Evolutionary conservation across 1,139 yeast species (phyloP).

Genomic region (Casaregolazyma lundiana): DNA sequence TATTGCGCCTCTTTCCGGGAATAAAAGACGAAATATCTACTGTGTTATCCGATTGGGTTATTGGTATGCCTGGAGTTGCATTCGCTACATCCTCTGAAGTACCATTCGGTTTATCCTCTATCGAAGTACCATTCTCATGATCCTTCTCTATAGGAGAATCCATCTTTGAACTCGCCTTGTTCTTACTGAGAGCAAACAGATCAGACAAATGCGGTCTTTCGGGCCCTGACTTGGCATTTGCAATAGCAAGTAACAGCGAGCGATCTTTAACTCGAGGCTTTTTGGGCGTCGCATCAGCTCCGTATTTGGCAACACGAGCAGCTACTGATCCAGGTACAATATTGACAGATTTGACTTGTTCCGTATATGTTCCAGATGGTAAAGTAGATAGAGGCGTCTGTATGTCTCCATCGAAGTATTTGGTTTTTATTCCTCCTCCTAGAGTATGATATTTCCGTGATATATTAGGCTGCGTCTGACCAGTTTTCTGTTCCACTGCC

Average conservation of each 20-base stretch:
- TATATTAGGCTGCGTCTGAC: conserved; percentile 6
- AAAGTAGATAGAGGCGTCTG: conserved; percentile 10
- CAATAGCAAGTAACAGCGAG: conserved; percentile 9
- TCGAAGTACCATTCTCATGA: neutral
- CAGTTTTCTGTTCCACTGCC: neutral
- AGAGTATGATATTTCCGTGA: conserved; percentile 19
- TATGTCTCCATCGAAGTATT: conserved; percentile 26
- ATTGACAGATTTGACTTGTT: conserved; percentile 12
- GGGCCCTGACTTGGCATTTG: neutral
- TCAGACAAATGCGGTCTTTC: neutral
- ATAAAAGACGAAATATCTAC: conserved; percentile 4
- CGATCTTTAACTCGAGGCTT: conserved; percentile 7
- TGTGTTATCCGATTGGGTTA: neutral
- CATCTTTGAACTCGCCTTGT: neutral
- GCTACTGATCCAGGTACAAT: conserved; percentile 27
- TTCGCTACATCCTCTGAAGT: neutral
- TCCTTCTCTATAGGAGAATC: neutral
- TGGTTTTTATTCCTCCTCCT: conserved; percentile 25
- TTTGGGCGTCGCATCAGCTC: conserved; percentile 6
- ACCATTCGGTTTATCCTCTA: no score
- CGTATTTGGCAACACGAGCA: conserved; percentile 27
- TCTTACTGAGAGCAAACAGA: neutral
- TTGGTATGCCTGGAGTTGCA: neutral
- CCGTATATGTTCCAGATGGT: neutral
- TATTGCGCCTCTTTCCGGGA: conserved; percentile 6